A percentile compares a stretch with the other conserved stretches of the same genome.
phyloP scores from a whole-genome alignment of 441 rosid species.

The Biscutella auriculata region DNA sequence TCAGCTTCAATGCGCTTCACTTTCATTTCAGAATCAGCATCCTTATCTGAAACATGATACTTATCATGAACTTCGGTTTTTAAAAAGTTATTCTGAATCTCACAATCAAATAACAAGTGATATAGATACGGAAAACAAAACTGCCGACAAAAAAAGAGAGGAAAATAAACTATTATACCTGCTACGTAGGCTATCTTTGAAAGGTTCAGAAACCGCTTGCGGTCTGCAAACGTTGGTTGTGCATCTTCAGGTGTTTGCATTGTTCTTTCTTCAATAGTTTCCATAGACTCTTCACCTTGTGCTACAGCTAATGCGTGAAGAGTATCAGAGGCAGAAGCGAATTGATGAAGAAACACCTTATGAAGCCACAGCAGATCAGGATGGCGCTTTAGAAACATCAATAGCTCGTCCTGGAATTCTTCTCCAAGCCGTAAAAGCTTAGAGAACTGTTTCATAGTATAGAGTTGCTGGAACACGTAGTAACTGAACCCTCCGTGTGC shows the following conservation, averaged over 20 bases:
- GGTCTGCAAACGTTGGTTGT: slow-evolving; percentile 45
- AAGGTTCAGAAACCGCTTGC: slow-evolving; percentile 71
- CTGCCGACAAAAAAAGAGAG: too few relatives aligned
- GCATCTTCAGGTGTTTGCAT: slow-evolving; percentile 20
- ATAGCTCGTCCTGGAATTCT: slow-evolving; percentile 76
- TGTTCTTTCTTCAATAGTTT: slow-evolving; percentile 34
- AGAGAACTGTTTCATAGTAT: slow-evolving; percentile 52
- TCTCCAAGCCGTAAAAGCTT: slow-evolving; percentile 88
- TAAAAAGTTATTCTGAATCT: not conserved
- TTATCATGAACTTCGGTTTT: not conserved
- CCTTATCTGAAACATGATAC: slow-evolving; percentile 21
- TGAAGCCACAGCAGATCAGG: slow-evolving; percentile 75
- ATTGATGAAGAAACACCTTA: slow-evolving; percentile 73
- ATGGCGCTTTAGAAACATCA: slow-evolving; percentile 58
- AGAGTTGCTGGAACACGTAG: slow-evolving; percentile 72
- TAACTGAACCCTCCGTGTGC: slow-evolving; percentile 88
- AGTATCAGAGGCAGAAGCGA: slow-evolving; percentile 72
- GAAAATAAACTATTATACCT: slow-evolving; percentile 29
- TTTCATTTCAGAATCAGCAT: slow-evolving; percentile 37
- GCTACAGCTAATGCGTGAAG: slow-evolving; percentile 72
- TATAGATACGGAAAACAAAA: not conserved
- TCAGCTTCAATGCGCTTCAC: slow-evolving; percentile 79
- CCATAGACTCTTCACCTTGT: slow-evolving; percentile 37
- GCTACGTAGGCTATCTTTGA: slow-evolving; percentile 81
- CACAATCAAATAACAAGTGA: not conserved